Percentiles rank a stretch among this genome's conserved stretches.
Evolutionary conservation across 352 stramenopile genomes (phyloP).

Genomic region (Phytophthora gonapodyides): DNA sequence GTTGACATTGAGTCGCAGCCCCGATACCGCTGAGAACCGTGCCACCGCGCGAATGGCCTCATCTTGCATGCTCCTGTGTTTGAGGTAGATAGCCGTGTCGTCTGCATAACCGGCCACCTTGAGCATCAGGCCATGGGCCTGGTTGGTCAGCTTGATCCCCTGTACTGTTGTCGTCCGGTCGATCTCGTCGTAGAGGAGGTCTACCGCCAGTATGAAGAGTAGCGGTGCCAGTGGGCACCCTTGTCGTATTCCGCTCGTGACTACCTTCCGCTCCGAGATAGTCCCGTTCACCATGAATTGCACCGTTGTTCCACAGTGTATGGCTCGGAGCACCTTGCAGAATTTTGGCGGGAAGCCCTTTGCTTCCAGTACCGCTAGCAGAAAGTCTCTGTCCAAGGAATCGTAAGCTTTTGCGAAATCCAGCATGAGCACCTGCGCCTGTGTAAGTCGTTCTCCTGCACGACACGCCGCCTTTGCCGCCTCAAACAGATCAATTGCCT

Average conservation of each 20-base stretch:
- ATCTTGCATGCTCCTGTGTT: not conserved
- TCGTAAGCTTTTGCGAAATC: conserved; percentile 18
- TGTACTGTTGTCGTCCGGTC: not conserved
- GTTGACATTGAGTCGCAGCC: not conserved
- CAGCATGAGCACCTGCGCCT: conserved; percentile 7
- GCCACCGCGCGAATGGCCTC: not conserved
- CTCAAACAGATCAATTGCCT: conserved; percentile 7
- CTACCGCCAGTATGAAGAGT: conserved; percentile 6
- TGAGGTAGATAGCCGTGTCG: conserved; percentile 10
- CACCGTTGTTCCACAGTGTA: not conserved
- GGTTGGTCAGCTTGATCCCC: not conserved
- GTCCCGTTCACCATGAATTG: conserved; percentile 2
- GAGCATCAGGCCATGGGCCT: not conserved
- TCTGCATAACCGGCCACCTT: conserved; percentile 12
- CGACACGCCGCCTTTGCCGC: not conserved
- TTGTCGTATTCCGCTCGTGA: conserved; percentile 6
- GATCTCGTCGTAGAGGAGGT: conserved; percentile 6
- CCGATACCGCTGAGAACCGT: not conserved
- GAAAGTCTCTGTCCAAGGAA: conserved; percentile 6
- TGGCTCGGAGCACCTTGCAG: not conserved
- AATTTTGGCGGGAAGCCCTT: conserved; percentile 7
- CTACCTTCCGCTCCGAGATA: not conserved
- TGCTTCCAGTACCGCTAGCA: not conserved
- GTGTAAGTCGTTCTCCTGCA: not conserved
- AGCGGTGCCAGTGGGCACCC: conserved; percentile 6